phyloP scores from a whole-genome alignment of 331 rosid species.

The Stylosanthes scabra region DNA sequence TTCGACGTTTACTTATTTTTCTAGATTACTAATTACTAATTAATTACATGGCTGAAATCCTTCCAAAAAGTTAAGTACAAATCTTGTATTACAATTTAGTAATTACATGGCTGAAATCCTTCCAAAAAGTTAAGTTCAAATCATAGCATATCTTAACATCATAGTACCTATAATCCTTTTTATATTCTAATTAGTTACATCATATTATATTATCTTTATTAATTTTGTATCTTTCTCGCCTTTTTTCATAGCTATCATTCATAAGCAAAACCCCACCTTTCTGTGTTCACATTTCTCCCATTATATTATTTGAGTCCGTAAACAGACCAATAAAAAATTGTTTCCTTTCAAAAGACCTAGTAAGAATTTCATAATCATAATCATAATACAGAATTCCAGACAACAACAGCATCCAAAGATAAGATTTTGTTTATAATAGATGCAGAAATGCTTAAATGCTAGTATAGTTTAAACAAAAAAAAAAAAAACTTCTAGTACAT shows the following conservation, averaged over 20 bases:
- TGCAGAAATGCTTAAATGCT: no score
- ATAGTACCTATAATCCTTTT: no score
- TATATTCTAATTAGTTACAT: no score
- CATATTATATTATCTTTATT: no score
- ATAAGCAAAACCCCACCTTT: background rate
- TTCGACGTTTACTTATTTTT: background rate
- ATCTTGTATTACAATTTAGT: background rate
- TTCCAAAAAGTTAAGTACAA: no score
- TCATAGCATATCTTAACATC: background rate
- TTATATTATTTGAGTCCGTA: background rate
- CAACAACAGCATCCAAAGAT: background rate
- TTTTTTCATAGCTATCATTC: background rate
- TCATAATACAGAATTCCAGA: background rate
- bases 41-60: no score
- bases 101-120: slow-evolving; percentile 30
- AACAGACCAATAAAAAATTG: background rate
- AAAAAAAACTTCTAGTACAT: no score
- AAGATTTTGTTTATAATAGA: background rate
- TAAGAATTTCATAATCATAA: background rate
- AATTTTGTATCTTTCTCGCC: background rate
- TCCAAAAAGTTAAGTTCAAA: slow-evolving; percentile 41
- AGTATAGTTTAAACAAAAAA: no score
- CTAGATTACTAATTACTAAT: no score
- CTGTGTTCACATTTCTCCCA: background rate
- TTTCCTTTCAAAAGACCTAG: background rate